Base-by-base conservation (phyloP, 176 grass and related monocot species). In the Pontederia crassipes region DNA sequence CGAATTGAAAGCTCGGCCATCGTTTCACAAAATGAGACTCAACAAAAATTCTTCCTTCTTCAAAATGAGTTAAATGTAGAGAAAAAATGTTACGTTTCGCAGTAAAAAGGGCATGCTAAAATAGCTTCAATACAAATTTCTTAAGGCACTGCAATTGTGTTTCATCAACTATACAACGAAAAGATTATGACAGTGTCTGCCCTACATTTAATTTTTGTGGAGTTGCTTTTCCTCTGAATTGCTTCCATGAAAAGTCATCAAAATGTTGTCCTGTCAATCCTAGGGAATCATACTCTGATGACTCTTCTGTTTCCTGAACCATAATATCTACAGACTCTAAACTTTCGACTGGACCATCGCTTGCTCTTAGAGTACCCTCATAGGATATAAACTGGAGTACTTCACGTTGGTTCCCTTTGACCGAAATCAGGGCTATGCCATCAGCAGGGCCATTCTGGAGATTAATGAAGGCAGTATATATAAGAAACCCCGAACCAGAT, bases 361-460 rank as follows among this genome's bases (percentile, higher is more conserved):
- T n/a, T 61, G 72, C 72, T 71, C 16, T 53, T 53, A 81, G 1
- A 12, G 17, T 49, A 16, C 79, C 72, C 62, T 71, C 67, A 11
- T 76, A 81, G 9, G 79, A 81, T 26, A 81, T 4, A 75, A 81
- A 76, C 27, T 76, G 54, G 27, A 72, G 53, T 9, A 61, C 55
- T 66, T 76, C 55, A 49, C 17, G 51, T 32, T 71, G 10, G 46
- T 14, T 49, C 3, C 48, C 68, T 61, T 10, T 71, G 26, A 8
- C 5, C 58, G 62, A 62, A 28, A 81, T 20, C 63, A 76, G 57
- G 52, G 73, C 66, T 56, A 81, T 72, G 61, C 79, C 61, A 62
- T 81, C 73, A n/a, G 67, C 61, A 16, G 67, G 73, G 65, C 79
- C 73, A 61, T 72, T 76, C 63, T 76, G 67, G 40, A 76, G 49